Percentiles rank a stretch among this genome's conserved stretches.
These are phyloP conservation scores for Spiraea crenata DNA, from an alignment of 331 rosid species.

Conservation along the genomic window DNA sequence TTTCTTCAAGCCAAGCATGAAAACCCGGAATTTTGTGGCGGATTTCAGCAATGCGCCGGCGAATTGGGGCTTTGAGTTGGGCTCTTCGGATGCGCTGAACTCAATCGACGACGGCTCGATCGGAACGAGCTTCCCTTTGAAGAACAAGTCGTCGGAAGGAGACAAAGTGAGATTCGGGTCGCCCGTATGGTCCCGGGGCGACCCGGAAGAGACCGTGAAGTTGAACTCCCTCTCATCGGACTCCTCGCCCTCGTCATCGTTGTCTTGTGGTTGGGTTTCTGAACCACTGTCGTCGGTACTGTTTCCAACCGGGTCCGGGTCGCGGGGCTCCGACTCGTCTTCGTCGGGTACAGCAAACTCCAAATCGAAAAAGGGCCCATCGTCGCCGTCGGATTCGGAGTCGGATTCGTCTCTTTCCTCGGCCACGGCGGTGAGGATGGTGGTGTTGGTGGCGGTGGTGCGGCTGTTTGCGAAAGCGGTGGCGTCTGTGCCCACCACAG, in stretches of 20 bases:
- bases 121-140: conserved; percentile 71
- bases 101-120: conserved; percentile 48
- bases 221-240: conserved; percentile 60
- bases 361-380: conserved; percentile 91
- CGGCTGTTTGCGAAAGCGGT: neutral
- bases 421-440: conserved; percentile 43
- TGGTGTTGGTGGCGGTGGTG: conserved; percentile 22
- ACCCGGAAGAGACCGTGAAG: conserved; percentile 67
- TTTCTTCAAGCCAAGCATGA: conserved; percentile 75
- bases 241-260: neutral
- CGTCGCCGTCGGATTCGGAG: conserved; percentile 27
- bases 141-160: conserved; percentile 69
- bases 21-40: conserved; percentile 79
- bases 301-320: neutral
- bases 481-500: neutral
- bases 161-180: conserved; percentile 63
- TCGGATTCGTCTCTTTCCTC: conserved; percentile 27
- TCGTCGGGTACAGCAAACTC: conserved; percentile 76
- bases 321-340: conserved; percentile 25
- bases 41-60: conserved; percentile 71
- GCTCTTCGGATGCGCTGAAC: conserved; percentile 52
- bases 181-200: conserved; percentile 57
- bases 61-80: conserved; percentile 65
- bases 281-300: conserved; percentile 13
- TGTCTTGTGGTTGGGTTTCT: conserved; percentile 21